Percentiles rank a stretch among this genome's conserved stretches.
Conservation (phyloP, 1,284 basidiomycete genomes). For the Ceratobasidium sp. region DNA sequence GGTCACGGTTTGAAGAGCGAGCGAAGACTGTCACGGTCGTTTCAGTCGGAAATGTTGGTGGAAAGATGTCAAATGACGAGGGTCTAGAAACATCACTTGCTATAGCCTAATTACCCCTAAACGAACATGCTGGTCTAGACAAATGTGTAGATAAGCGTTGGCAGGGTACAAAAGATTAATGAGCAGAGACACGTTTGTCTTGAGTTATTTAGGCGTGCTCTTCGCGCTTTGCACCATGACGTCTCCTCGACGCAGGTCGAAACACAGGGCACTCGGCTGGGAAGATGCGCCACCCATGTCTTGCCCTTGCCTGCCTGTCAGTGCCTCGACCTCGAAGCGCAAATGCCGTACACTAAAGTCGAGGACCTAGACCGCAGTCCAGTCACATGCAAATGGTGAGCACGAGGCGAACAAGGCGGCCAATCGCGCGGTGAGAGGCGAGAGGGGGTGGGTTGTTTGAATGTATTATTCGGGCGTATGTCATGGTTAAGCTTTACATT, state of each 20-base stretch:
- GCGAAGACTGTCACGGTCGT: too few relatives aligned
- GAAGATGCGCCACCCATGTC: neutral
- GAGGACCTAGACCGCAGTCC: neutral
- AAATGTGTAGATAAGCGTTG: neutral
- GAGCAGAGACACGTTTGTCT: neutral
- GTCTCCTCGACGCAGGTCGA: neutral
- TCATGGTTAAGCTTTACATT: neutral
- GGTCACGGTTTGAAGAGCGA: too few relatives aligned
- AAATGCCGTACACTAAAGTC: neutral
- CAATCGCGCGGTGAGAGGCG: neutral
- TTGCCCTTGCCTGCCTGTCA: neutral
- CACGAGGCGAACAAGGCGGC: neutral
- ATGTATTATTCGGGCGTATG: neutral
- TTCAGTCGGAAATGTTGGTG: too few relatives aligned
- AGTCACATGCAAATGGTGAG: slow-evolving; percentile 20
- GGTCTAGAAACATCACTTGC: too few relatives aligned
- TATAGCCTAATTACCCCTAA: neutral
- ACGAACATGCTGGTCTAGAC: neutral
- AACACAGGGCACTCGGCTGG: neutral
- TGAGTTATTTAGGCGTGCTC: neutral
- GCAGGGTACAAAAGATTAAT: neutral
- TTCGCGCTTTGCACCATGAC: neutral
- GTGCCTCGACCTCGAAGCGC: slow-evolving; percentile 1
- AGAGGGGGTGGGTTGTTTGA: neutral
- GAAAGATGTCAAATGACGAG: too few relatives aligned